Evolutionary conservation across 2,329 filamentous ascomycete species (phyloP), one percentile per base, ranked within the genome.

Genomic region (Trichoderma sp.): DNA sequence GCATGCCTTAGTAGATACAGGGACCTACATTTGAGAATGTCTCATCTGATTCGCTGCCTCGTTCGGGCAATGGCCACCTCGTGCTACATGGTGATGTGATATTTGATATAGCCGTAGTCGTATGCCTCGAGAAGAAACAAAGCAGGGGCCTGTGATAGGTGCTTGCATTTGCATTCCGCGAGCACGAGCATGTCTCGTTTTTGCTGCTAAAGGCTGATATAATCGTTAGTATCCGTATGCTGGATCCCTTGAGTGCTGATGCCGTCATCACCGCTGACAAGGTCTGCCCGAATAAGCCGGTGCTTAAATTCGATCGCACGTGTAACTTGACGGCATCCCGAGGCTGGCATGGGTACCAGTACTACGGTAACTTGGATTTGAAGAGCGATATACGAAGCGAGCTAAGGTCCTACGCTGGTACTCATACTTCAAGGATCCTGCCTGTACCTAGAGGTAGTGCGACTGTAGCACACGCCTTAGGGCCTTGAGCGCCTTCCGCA

Each of bases 1-100:
- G 33, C 56, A 71, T 62, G 60, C 29, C 33, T 35, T 31, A 63
- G 31, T n/a, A 12, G 18, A 63, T 35, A 63, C 38, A 45, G 56
- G 12, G 35, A 64, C 21, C 50, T 56, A 56, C 50, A 56, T 56
- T 21, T 24, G n/a, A 24, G n/a, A 0, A 41, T 62, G 69, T 45
- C 41, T 38, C 29, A 3, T 71, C 14, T 72, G 60, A 72, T 72
- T 72, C 69, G 69, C 56, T 65, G 69, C 69, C 59, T 72, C 24
- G 69, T 24, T 65, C 29, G 7, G 21, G 69, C n/a, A 27, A 27
- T 63, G 68, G 8, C 56, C 18, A 29, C 33, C 27, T 16, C 27
- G 41, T 56, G 60, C 41, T 27, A 53, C 69, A n/a, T 35, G 33
- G 29, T 41, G 31, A 72, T 21, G 31, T 72, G 69, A 72, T 64